Evolutionary conservation across 371 early-diverging fungal species (phyloP).

Genomic region (Conidiobolus incongruus): DNA sequence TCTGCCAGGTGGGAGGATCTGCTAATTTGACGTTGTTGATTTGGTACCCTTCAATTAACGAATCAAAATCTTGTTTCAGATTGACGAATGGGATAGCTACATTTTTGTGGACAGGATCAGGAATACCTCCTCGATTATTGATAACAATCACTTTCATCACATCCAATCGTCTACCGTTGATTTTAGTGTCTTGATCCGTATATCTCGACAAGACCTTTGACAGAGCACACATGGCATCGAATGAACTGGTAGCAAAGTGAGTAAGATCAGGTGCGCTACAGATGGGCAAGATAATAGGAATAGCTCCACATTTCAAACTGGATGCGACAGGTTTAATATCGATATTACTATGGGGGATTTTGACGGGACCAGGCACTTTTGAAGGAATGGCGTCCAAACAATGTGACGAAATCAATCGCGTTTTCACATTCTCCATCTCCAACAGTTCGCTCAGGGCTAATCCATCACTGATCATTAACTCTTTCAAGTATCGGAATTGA

Average conservation of each 20-base stretch:
- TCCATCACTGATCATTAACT: conserved; percentile 26
- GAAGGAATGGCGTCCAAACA: conserved; percentile 10
- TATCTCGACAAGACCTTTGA: conserved; percentile 14
- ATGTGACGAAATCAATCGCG: conserved; percentile 30
- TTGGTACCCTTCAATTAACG: conserved; percentile 7
- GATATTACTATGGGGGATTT: conserved; percentile 2
- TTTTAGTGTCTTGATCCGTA: background rate
- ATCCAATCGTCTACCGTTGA: background rate
- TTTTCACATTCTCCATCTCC: conserved; percentile 51
- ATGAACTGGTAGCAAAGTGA: conserved; percentile 2
- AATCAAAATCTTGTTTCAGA: conserved; percentile 28
- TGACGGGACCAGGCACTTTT: too few species aligned
- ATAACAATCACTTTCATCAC: conserved; percentile 19
- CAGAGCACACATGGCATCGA: conserved; percentile 14
- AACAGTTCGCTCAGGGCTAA: conserved; percentile 42
- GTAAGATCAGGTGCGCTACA: conserved; percentile 3
- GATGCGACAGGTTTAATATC: background rate
- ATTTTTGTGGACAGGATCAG: conserved; percentile 14
- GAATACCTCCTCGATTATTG: conserved; percentile 22
- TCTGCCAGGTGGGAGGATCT: conserved; percentile 1
- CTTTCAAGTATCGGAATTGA: conserved; percentile 10
- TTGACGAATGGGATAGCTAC: conserved; percentile 33
- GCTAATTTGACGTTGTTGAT: background rate
- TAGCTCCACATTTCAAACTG: conserved; percentile 7
- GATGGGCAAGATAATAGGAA: conserved; percentile 9